Evolutionary conservation across 2,329 filamentous ascomycete genomes (phyloP).

Genomic region (Trichoderma sp.): DNA sequence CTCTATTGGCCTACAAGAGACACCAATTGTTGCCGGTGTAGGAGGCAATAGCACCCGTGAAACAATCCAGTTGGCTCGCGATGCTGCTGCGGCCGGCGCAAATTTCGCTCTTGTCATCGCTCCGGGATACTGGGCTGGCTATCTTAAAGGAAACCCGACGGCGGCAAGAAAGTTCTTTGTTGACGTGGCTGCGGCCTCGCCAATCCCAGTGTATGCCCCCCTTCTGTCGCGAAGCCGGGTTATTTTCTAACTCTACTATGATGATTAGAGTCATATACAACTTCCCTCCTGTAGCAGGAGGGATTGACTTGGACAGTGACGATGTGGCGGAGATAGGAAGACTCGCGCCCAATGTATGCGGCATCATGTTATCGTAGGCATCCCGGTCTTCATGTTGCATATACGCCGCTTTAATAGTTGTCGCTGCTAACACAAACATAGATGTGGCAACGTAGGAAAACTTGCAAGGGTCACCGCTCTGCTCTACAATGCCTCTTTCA

Average conservation of each 20-base stretch:
- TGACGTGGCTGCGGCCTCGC: neutral
- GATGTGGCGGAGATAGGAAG: slow-evolving; percentile 1
- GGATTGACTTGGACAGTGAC: slow-evolving; percentile 1
- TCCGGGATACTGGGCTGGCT: slow-evolving; percentile 5
- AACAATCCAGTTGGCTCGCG: slow-evolving; percentile 11
- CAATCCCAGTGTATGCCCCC: slow-evolving; percentile 3
- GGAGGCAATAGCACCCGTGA: slow-evolving; percentile 17
- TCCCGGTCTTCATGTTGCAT: neutral
- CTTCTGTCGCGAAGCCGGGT: neutral
- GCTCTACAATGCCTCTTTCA: neutral
- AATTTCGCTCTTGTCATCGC: slow-evolving; percentile 8
- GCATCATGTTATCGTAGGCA: slow-evolving; percentile 2
- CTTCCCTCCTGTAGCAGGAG: slow-evolving; percentile 6
- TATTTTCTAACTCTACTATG: neutral
- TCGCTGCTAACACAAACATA: neutral
- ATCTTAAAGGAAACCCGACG: neutral
- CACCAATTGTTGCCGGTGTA: slow-evolving; percentile 3
- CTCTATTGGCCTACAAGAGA: neutral
- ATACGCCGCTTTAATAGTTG: neutral
- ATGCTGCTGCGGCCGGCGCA: slow-evolving; percentile 2
- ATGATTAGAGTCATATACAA: neutral
- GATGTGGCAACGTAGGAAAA: slow-evolving; percentile 2
- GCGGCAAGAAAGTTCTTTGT: neutral
- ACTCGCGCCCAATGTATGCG: neutral
- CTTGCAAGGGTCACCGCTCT: neutral